Percentiles rank a stretch among this genome's conserved stretches.
Evolutionary conservation across 805 yeast genomes (phyloP).

Genomic region (Ogataea polymorpha): DNA sequence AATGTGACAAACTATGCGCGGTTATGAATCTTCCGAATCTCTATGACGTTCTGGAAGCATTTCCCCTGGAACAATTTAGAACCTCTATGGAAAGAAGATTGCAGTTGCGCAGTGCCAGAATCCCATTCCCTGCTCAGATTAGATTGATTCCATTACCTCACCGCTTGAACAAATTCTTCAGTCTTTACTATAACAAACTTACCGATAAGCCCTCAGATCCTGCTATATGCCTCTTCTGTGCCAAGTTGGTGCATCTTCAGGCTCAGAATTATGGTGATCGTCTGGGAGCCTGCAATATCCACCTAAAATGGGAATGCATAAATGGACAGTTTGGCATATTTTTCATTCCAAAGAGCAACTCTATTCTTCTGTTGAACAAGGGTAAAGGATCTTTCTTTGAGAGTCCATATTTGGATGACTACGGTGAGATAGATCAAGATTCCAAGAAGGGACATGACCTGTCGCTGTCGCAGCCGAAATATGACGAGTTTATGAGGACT

Average conservation of each 20-base stretch:
- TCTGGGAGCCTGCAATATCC: slow-evolving; percentile 79
- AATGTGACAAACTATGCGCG: slow-evolving; percentile 51
- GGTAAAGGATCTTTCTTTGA: slow-evolving; percentile 81
- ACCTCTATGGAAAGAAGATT: slow-evolving; percentile 8
- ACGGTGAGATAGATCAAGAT: slow-evolving; percentile 82
- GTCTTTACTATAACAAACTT: slow-evolving; percentile 49
- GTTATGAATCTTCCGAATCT: slow-evolving; percentile 48
- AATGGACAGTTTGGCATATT: slow-evolving; percentile 65
- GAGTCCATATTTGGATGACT: slow-evolving; percentile 81
- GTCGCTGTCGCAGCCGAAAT: slow-evolving; percentile 56
- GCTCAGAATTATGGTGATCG: slow-evolving; percentile 49
- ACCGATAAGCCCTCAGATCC: slow-evolving; percentile 58
- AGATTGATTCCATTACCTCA: slow-evolving; percentile 62
- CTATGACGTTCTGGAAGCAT: slow-evolving; percentile 19
- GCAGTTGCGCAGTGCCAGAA: slow-evolving; percentile 13
- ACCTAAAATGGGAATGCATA: slow-evolving; percentile 60
- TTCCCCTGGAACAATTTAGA: slow-evolving; percentile 16
- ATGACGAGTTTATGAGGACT: slow-evolving; percentile 60
- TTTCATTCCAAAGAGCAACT: slow-evolving; percentile 65
- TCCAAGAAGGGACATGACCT: slow-evolving; percentile 71
- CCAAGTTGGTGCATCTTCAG: slow-evolving; percentile 65
- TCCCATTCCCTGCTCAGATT: slow-evolving; percentile 68
- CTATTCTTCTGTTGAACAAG: slow-evolving; percentile 59
- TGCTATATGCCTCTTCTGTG: slow-evolving; percentile 85
- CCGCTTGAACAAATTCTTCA: slow-evolving; percentile 66